Percentiles rank a stretch among this genome's conserved stretches.
phyloP scores from a whole-genome alignment of 2,329 filamentous ascomycete species.

The Penicillium freii region DNA sequence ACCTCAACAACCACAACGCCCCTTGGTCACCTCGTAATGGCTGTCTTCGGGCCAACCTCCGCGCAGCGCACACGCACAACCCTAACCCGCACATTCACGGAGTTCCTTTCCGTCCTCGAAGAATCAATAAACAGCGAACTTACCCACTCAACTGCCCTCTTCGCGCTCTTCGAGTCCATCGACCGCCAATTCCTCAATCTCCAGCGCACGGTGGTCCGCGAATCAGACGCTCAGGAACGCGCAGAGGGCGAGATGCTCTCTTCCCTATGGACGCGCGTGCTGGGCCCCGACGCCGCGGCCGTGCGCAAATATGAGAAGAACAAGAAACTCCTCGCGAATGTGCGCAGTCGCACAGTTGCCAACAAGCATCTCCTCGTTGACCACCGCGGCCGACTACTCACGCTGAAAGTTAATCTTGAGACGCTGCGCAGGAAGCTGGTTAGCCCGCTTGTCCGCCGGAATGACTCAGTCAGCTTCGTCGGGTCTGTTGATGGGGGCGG shows the following conservation, averaged over 20 bases:
- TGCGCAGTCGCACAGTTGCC: conserved; percentile 76
- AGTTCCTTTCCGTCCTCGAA: conserved; percentile 83
- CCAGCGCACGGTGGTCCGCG: conserved; percentile 78
- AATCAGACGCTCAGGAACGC: conserved; percentile 76
- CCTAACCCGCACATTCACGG: conserved; percentile 81
- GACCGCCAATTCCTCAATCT: conserved; percentile 89
- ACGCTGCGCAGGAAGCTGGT: conserved; percentile 79
- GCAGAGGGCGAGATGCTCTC: conserved; percentile 77
- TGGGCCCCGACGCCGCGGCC: conserved; percentile 70
- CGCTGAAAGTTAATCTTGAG: conserved; percentile 83
- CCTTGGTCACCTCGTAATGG: conserved; percentile 66
- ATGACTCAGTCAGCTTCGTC: conserved; percentile 50
- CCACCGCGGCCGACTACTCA: conserved; percentile 79
- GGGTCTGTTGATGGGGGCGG: conserved; percentile 26
- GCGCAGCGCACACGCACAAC: conserved; percentile 77
- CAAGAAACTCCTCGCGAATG: conserved; percentile 70
- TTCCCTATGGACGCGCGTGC: conserved; percentile 79
- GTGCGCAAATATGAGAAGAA: conserved; percentile 94
- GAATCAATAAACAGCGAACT: conserved; percentile 85
- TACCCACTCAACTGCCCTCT: conserved; percentile 73
- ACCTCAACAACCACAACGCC: conserved; percentile 56
- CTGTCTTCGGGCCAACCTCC: conserved; percentile 74
- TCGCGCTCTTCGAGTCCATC: conserved; percentile 86
- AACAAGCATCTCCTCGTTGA: conserved; percentile 86
- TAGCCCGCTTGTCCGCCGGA: conserved; percentile 73